Percentiles rank a stretch among this genome's conserved stretches.
phyloP scores from a whole-genome alignment of 768 basidiomycete genomes.

The Russula vinacea region DNA sequence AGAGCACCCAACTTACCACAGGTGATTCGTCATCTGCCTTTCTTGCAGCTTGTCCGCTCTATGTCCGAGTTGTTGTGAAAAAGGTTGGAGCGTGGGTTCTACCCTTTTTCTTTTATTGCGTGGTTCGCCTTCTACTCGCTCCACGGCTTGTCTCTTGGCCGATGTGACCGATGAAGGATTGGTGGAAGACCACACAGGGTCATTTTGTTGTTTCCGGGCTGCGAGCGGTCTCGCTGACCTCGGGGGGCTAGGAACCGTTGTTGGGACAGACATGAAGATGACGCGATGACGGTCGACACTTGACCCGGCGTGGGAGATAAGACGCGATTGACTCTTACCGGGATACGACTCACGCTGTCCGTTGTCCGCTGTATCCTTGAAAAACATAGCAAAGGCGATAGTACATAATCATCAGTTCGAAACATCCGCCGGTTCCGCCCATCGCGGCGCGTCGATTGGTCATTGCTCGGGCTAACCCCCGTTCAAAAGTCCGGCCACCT shows the following conservation, averaged over 20 bases:
- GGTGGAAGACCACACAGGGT: slow-evolving; percentile 59
- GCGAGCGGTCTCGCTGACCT: slow-evolving; percentile 21
- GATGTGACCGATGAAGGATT: slow-evolving; percentile 28
- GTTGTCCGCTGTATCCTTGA: not conserved
- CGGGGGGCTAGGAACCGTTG: slow-evolving; percentile 17
- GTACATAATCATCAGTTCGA: slow-evolving; percentile 17
- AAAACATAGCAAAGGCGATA: not conserved
- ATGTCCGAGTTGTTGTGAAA: slow-evolving; percentile 21
- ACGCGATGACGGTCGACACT: slow-evolving; percentile 3
- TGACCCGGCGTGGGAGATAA: slow-evolving; percentile 22
- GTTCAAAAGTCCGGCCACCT: slow-evolving; percentile 2
- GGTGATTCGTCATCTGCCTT: slow-evolving; percentile 24
- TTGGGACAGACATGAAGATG: slow-evolving; percentile 18
- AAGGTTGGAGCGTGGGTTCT: slow-evolving; percentile 41
- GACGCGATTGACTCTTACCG: not conserved
- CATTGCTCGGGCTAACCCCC: slow-evolving; percentile 5
- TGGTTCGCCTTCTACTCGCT: slow-evolving; percentile 71
- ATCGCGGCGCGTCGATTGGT: slow-evolving; percentile 16
- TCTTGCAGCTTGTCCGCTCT: slow-evolving; percentile 29
- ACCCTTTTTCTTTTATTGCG: slow-evolving; percentile 70
- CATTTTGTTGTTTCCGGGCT: slow-evolving; percentile 37
- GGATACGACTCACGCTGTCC: not conserved
- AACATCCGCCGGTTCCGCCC: slow-evolving; percentile 18
- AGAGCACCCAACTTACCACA: slow-evolving; percentile 21
- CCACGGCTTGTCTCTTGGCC: slow-evolving; percentile 60